Evolutionary conservation across 139 green algal species (phyloP), one percentile per base, ranked within the genome.

Genomic region (Micromonas pusilla): DNA sequence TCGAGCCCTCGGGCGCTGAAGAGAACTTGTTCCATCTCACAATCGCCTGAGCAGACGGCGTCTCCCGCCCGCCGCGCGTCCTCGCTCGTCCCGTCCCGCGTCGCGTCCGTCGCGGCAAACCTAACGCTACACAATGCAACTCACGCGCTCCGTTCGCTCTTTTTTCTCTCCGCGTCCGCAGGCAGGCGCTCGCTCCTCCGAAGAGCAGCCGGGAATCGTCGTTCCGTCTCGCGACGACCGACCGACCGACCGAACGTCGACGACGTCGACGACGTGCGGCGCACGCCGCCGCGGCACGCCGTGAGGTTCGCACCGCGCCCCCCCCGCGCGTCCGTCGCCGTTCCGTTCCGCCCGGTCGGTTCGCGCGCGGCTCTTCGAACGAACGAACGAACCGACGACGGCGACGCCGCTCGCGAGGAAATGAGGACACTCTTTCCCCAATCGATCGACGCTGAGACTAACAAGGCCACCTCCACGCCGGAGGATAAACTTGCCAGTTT

Each of bases 341-440:
- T 65, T 65, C 26, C 23, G n/a, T 23, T 34, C 28, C 9, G 63
- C 32, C 63, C 23, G 28, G n/a, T 25, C 31, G 63, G 23, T 20
- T 25, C 28, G 21, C 21, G 28, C 63, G 63, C n/a, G 25, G 23
- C 26, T 39, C 28, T 36, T 4, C 20, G 16, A 31, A 36, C 28
- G 28, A 23, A 32, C 31, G 28, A n/a, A 25, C 31, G 31, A 32
- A 5, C 9, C 63, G 6, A 70, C n/a, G 31, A 25, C 63, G 31
- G 28, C 63, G 5, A 70, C 23, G 31, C 23, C n/a, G 23, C 34
- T 34, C 9, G 68, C 30, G 33, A 38, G 68, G 68, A 75, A 75
- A 75, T 75, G 68, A 75, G 68, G 68, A 75, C 9, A 62, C 37
- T 75, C 68, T 75, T 75, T 75, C 68, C 68, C 68, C 68, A 75